A percentile compares a stretch with the other conserved stretches of the same genome.
Evolutionary conservation across 352 stramenopile species (phyloP).

Genomic region (Elongisporangium undulatum): DNA sequence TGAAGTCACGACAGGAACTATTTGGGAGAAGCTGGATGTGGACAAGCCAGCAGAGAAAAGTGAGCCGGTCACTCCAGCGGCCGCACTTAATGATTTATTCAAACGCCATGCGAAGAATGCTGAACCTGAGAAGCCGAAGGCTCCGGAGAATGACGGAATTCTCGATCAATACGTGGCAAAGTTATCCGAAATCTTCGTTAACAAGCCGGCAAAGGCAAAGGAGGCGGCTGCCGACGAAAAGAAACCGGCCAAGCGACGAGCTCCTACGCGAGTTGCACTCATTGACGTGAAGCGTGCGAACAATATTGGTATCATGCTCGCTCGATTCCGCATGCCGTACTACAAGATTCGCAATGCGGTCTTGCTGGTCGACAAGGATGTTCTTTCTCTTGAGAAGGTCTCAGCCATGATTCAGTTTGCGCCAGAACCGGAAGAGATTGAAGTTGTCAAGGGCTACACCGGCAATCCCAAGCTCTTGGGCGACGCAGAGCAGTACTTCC

Average conservation of each 20-base stretch:
- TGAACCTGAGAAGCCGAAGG: constrained; percentile 5
- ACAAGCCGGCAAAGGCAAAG: constrained; percentile 63
- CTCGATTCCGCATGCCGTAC: constrained; percentile 79
- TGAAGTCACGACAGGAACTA: constrained; percentile 53
- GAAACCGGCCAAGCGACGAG: constrained; percentile 36
- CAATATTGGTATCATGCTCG: constrained; percentile 87
- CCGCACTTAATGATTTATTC: constrained; percentile 32
- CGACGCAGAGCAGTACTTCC: constrained; percentile 80
- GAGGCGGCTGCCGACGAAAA: constrained; percentile 44
- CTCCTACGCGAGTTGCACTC: constrained; percentile 65
- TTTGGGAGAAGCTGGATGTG: constrained; percentile 65
- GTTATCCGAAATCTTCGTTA: constrained; percentile 76
- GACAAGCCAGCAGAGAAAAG: constrained; percentile 23
- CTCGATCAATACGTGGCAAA: constrained; percentile 67
- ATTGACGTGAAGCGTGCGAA: constrained; percentile 84
- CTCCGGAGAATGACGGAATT: constrained; percentile 35
- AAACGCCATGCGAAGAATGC: constrained; percentile 13
- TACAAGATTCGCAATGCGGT: constrained; percentile 71
- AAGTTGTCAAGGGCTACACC: constrained; percentile 53
- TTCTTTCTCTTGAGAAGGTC: constrained; percentile 67
- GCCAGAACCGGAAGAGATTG: constrained; percentile 64
- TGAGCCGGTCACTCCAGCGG: constrained; percentile 5
- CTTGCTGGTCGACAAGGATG: constrained; percentile 73
- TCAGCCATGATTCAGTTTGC: constrained; percentile 77
- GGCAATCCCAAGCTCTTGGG: constrained; percentile 71